Evolutionary conservation across 2,329 filamentous ascomycete genomes (phyloP).

Genomic region (Phoma sp.): DNA sequence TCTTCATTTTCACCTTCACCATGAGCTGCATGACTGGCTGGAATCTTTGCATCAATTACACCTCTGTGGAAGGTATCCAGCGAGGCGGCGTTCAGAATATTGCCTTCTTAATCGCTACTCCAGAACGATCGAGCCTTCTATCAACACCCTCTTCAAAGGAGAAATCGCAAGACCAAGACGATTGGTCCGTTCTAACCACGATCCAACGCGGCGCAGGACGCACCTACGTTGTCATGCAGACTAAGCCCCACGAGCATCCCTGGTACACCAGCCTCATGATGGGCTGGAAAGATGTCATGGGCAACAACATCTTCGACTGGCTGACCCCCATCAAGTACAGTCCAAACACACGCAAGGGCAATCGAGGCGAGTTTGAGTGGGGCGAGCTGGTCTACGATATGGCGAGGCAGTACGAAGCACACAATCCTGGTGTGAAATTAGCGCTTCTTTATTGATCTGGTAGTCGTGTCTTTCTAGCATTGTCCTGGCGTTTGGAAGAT

Average conservation of each 20-base stretch:
- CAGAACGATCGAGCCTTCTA: slow-evolving; percentile 14
- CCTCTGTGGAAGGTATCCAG: slow-evolving; percentile 80
- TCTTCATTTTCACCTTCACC: slow-evolving; percentile 77
- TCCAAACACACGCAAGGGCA: slow-evolving; percentile 74
- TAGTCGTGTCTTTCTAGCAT: slow-evolving; percentile 15
- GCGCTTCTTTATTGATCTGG: slow-evolving; percentile 23
- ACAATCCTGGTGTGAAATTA: slow-evolving; percentile 28
- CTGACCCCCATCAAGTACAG: slow-evolving; percentile 76
- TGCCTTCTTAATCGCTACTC: slow-evolving; percentile 64
- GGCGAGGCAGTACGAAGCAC: slow-evolving; percentile 34
- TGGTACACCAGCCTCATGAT: slow-evolving; percentile 75
- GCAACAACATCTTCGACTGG: slow-evolving; percentile 75
- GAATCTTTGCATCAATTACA: slow-evolving; percentile 75
- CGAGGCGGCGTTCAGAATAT: slow-evolving; percentile 69
- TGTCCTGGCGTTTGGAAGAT: slow-evolving; percentile 28
- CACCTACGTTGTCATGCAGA: slow-evolving; percentile 80
- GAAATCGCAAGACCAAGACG: slow-evolving; percentile 19
- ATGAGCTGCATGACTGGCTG: slow-evolving; percentile 78
- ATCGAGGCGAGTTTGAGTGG: slow-evolving; percentile 71
- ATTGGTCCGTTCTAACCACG: slow-evolving; percentile 32
- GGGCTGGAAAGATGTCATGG: slow-evolving; percentile 85
- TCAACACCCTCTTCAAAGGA: slow-evolving; percentile 21
- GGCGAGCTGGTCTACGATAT: slow-evolving; percentile 62
- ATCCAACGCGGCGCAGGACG: slow-evolving; percentile 48
- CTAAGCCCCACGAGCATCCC: slow-evolving; percentile 77